Evolutionary conservation across 1,284 basidiomycete genomes (phyloP).

Genomic region (Heterobasidion irregulare): DNA sequence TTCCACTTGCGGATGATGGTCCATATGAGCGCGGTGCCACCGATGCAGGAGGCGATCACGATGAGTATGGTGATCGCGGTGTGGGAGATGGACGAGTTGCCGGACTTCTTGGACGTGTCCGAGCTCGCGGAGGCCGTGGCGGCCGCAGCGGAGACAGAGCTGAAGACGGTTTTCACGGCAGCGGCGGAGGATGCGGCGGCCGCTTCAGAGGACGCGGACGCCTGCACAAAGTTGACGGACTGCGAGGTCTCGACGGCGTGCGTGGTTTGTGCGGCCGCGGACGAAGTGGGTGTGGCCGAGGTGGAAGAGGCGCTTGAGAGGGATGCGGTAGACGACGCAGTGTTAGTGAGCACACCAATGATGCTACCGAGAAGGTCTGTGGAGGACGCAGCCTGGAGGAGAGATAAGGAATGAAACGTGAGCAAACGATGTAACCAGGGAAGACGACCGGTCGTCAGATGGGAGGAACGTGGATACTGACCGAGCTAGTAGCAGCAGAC

Average conservation of each 20-base stretch:
- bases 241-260: not conserved
- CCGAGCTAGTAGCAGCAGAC: conserved; percentile 8
- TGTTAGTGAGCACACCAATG: not conserved
- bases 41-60: conserved; percentile 61
- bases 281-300: conserved; percentile 15
- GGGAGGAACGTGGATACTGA: conserved; percentile 3
- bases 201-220: conserved; percentile 2
- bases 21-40: conserved; percentile 66
- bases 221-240: not conserved
- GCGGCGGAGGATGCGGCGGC: conserved; percentile 6
- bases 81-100: conserved; percentile 27
- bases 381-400: not conserved
- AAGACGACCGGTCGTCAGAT: not conserved
- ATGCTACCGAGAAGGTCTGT: not conserved
- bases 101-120: conserved; percentile 12
- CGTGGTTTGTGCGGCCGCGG: conserved; percentile 6
- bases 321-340: not conserved
- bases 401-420: not conserved
- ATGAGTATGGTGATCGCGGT: conserved; percentile 66
- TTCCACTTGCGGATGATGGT: conserved; percentile 91
- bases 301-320: conserved; percentile 11
- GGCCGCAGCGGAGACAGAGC: conserved; percentile 17
- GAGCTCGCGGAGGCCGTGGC: conserved; percentile 15
- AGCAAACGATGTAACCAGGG: not conserved
- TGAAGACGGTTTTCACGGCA: conserved; percentile 15